These are phyloP conservation scores for Ganoderma resinaceum DNA, from an alignment of 1,284 basidiomycete genomes.

Conservation along the genomic window DNA sequence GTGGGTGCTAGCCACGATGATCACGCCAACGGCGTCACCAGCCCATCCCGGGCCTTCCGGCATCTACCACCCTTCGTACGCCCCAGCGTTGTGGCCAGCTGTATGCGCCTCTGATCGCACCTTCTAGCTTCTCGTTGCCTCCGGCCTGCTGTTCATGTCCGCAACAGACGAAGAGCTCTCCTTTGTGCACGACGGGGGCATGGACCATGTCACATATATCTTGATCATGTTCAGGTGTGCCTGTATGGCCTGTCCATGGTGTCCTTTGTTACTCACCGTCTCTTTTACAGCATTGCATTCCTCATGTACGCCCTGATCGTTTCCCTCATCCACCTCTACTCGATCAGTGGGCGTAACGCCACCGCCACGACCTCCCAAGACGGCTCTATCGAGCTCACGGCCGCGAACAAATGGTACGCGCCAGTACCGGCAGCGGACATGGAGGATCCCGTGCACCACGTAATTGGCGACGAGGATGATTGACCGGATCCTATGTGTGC, in stretches of 20 bases:
- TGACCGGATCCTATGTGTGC: constrained; percentile 6
- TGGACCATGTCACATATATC: constrained; percentile 91
- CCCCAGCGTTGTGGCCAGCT: constrained; percentile 23
- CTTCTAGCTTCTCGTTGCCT: constrained; percentile 67
- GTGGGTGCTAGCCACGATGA: constrained; percentile 50
- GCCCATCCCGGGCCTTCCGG: constrained; percentile 71
- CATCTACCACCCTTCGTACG: constrained; percentile 88
- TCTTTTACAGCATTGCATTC: constrained; percentile 65
- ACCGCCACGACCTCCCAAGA: constrained; percentile 19
- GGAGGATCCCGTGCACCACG: constrained; percentile 37
- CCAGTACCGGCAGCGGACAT: constrained; percentile 29
- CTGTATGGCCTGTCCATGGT: not conserved
- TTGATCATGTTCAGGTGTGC: constrained; percentile 82
- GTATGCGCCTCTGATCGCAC: not conserved
- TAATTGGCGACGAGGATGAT: constrained; percentile 46
- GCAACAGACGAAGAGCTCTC: constrained; percentile 90
- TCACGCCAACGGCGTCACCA: constrained; percentile 37
- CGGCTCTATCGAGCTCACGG: constrained; percentile 42
- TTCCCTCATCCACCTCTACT: constrained; percentile 63
- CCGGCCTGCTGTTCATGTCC: constrained; percentile 84
- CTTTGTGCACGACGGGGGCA: constrained; percentile 69
- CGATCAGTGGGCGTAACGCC: constrained; percentile 68
- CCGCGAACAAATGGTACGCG: constrained; percentile 39
- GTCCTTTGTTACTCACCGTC: not conserved
- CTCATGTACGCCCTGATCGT: constrained; percentile 77